Base-by-base conservation (phyloP, 345 rosid species). In the Alliaria petiolata region DNA sequence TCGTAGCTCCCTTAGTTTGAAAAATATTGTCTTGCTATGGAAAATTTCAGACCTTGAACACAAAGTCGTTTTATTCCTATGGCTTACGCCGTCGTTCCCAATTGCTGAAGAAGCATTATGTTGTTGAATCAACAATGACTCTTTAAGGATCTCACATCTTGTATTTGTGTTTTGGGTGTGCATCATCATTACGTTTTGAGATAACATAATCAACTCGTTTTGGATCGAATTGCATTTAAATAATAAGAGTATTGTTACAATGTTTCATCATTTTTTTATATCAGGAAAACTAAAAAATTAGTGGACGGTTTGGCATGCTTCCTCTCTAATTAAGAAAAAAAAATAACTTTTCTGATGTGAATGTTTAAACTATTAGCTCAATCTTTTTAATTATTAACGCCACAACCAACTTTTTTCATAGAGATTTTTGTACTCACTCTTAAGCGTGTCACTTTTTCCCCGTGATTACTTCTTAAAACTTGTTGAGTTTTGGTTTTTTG, bases 391-490 rank as follows among this genome's bases (percentile, higher is more conserved):
- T 52, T 4, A 53, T 43, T 43, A 42, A 42, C 3, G 5, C 62
- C 45, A 61, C n/a, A 8, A 10, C 43, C 33, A 42, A 35, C 19
- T 70, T 53, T 4, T n/a, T n/a, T n/a, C n/a, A n/a, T n/a, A n/a
- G n/a, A n/a, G n/a, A n/a, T n/a, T n/a, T n/a, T n/a, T 4, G 28
- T 16, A 53, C n/a, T 30, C 4, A n/a, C n/a, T n/a, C 30, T 16
- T 35, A 30, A 51, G 46, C 16, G 14, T 25, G 10, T 62, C 36
- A 71, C 45, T 33, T 54, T 42, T 2, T 33, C 8, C 65, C 51
- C 70, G 65, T 72, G 58, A 54, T 55, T 45, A 36, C 57, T 64
- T 45, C 50, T 7, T 28, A 2, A 55, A 55, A 64, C 22, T n/a
- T n/a, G 55, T 5, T 13, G 28, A 26, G 57, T 54, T 63, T 55